A percentile compares a stretch with the other conserved stretches of the same genome.
Conservation (phyloP, 768 basidiomycete species). For the Lanmaoa rubissima region DNA sequence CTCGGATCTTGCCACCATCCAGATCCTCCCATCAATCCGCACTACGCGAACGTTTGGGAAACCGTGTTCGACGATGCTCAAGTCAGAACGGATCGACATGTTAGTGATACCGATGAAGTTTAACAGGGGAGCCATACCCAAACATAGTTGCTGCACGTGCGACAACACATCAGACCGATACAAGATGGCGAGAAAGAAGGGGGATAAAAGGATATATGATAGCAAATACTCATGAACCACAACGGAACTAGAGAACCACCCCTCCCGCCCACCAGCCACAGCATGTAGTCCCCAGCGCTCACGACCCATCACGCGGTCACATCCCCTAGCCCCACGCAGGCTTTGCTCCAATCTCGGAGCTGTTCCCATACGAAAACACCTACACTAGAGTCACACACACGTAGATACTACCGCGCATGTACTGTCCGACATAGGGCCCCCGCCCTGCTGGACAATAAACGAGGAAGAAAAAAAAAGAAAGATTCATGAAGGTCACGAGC, state of each 20-base stretch:
- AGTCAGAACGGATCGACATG: conserved; percentile 39
- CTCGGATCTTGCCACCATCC: conserved; percentile 41
- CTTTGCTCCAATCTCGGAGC: too few relatives aligned
- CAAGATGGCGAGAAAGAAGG: background rate
- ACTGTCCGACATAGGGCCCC: too few relatives aligned
- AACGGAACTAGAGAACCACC: too few relatives aligned
- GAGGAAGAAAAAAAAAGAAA: background rate
- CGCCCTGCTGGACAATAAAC: too few relatives aligned
- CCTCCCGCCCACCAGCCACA: too few relatives aligned
- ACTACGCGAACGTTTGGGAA: conserved; percentile 62
- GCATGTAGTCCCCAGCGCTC: too few relatives aligned
- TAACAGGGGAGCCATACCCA: conserved; percentile 52
- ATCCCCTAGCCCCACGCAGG: too few relatives aligned
- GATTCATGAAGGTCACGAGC: conserved; percentile 40
- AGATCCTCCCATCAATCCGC: conserved; percentile 52
- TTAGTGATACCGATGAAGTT: conserved; percentile 58
- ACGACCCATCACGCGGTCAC: too few relatives aligned
- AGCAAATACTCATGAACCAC: too few relatives aligned
- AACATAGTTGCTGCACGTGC: conserved; percentile 51
- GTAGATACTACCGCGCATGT: too few relatives aligned
- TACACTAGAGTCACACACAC: too few relatives aligned
- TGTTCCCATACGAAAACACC: too few relatives aligned
- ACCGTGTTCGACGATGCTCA: conserved; percentile 51
- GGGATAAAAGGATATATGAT: background rate
- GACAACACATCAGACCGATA: background rate